These are phyloP conservation scores for Colletotrichum simmondsii DNA, from an alignment of 2,329 filamentous ascomycete species.

Conservation along the genomic window DNA sequence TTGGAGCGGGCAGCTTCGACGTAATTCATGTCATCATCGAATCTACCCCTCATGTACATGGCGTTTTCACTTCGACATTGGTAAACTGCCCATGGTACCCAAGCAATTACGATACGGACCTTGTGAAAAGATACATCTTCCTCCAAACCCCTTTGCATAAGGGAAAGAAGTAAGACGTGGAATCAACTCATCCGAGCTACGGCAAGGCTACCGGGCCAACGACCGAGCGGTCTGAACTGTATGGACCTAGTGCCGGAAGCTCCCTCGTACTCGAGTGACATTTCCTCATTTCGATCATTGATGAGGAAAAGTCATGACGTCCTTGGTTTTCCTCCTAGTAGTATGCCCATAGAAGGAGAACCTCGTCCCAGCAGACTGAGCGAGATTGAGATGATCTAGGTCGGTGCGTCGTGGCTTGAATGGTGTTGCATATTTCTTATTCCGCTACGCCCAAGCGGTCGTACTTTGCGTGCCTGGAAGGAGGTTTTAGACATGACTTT, in stretches of 20 bases:
- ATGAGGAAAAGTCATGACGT: slow-evolving; percentile 31
- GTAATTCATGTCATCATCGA: slow-evolving; percentile 30
- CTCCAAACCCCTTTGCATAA: neutral
- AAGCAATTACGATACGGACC: neutral
- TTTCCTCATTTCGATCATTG: slow-evolving; percentile 18
- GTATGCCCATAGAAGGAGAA: neutral
- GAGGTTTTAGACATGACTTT: neutral
- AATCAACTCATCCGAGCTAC: neutral
- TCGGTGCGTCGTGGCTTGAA: slow-evolving; percentile 17
- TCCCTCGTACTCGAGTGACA: neutral
- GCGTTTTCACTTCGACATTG: neutral
- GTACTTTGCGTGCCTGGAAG: neutral
- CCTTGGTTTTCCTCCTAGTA: neutral
- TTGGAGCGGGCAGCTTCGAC: neutral
- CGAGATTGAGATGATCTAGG: slow-evolving; percentile 18
- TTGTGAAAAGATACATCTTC: slow-evolving; percentile 2
- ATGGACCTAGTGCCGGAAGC: neutral
- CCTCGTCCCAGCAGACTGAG: neutral
- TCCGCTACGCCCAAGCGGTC: neutral
- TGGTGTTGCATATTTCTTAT: slow-evolving; percentile 7
- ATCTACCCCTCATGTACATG: neutral
- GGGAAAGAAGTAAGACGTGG: neutral
- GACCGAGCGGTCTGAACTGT: neutral
- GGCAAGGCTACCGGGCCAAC: slow-evolving; percentile 13
- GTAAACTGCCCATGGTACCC: neutral